Conservation (phyloP, 164 flowering plant genomes). For the Cinnamomum micranthum region DNA sequence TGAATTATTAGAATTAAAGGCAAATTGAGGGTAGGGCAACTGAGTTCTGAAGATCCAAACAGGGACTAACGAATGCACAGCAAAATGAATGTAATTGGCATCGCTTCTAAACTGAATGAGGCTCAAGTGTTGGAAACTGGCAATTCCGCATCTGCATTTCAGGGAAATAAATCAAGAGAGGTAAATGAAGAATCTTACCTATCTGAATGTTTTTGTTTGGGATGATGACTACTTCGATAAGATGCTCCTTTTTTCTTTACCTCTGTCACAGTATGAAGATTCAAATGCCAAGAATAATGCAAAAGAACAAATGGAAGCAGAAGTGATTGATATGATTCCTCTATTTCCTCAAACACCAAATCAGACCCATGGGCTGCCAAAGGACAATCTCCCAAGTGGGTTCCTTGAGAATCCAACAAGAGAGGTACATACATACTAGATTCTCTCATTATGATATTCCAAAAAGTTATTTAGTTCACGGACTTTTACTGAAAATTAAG, state of each 20-base stretch:
- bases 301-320: neutral
- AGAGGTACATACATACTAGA: neutral
- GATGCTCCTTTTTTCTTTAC: neutral
- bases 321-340: neutral
- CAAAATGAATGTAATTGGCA: neutral
- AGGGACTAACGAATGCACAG: neutral
- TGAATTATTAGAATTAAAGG: too few species aligned
- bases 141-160: neutral
- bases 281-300: neutral
- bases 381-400: neutral
- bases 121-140: neutral
- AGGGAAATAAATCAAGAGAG: neutral
- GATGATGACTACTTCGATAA: neutral
- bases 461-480: too few species aligned
- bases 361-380: neutral
- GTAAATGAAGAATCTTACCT: neutral
- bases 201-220: neutral
- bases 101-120: neutral
- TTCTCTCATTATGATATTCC: too few species aligned
- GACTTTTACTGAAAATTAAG: neutral
- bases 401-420: neutral
- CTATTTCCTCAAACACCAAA: neutral
- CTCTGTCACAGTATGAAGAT: neutral
- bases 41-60: too few species aligned
- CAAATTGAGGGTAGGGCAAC: too few species aligned